A percentile compares a stretch with the other conserved stretches of the same genome.
These are phyloP conservation scores for Coemansia brasiliensis DNA, from an alignment of 192 early-diverging fungal genomes.

Conservation along the genomic window DNA sequence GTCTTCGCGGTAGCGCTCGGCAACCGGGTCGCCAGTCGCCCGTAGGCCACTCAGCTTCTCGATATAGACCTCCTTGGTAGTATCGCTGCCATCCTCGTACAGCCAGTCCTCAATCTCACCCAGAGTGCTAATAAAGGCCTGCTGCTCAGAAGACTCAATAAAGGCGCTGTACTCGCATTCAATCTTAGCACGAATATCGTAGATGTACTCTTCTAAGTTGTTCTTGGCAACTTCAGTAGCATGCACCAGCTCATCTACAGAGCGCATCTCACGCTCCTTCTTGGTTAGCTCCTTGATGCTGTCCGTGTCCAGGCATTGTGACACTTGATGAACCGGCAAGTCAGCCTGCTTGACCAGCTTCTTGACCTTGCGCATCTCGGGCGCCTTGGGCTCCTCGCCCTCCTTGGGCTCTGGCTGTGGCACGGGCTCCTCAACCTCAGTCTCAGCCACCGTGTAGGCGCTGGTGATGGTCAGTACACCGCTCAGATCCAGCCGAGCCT, in stretches of 20 bases:
- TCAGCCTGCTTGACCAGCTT: constrained; percentile 88
- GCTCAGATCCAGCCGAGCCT: constrained; percentile 85
- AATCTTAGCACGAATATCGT: constrained; percentile 88
- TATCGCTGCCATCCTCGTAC: constrained; percentile 95
- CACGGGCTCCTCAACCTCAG: constrained; percentile 77
- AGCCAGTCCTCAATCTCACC: constrained; percentile 95
- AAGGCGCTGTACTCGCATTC: constrained; percentile 72
- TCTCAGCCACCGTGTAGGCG: constrained; percentile 88
- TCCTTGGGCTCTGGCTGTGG: constrained; percentile 60
- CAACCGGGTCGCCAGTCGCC: constrained; percentile 79
- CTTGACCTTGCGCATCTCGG: constrained; percentile 80
- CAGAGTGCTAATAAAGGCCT: constrained; percentile 66
- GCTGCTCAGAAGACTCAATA: constrained; percentile 70
- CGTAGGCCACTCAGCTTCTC: constrained; percentile 80
- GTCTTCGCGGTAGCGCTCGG: constrained; percentile 76
- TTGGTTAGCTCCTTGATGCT: constrained; percentile 68
- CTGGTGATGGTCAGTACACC: constrained; percentile 77
- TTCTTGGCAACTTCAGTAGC: constrained; percentile 95
- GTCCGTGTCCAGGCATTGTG: constrained; percentile 60
- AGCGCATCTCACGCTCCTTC: constrained; percentile 81
- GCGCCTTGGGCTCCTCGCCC: constrained; percentile 59
- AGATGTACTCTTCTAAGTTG: constrained; percentile 97
- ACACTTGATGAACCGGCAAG: constrained; percentile 68
- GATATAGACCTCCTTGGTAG: constrained; percentile 84
- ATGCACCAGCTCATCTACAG: constrained; percentile 82